Conservation (phyloP, 352 stramenopile species). For the Peronosclerospora sorghi region DNA sequence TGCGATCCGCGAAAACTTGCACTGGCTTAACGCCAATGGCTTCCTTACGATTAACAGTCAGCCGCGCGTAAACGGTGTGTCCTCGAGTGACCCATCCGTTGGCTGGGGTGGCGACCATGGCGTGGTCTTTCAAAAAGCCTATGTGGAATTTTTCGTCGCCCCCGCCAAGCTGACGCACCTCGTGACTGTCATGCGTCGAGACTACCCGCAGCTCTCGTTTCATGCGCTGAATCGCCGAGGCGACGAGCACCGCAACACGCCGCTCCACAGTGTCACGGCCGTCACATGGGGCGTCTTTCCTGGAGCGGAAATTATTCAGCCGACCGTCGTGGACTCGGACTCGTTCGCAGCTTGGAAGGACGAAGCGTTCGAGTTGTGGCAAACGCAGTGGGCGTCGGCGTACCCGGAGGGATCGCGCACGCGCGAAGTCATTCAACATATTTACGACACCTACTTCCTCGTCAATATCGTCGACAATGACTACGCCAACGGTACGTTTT, state of each 20-base stretch:
- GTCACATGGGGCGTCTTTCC: conserved; percentile 98
- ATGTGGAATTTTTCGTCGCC: conserved; percentile 96
- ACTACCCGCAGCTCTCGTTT: conserved; percentile 72
- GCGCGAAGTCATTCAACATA: conserved; percentile 57
- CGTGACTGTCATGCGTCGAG: conserved; percentile 36
- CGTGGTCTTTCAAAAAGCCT: conserved; percentile 98
- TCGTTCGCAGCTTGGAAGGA: conserved; percentile 92
- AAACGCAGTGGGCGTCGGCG: conserved; percentile 92
- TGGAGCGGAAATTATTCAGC: conserved; percentile 87
- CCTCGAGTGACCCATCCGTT: conserved; percentile 84
- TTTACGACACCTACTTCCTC: conserved; percentile 94
- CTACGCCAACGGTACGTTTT: conserved; percentile 69
- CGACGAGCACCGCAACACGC: conserved; percentile 66
- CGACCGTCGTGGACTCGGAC: conserved; percentile 95
- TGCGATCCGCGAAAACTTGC: conserved; percentile 74
- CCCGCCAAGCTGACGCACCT: conserved; percentile 66
- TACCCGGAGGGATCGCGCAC: conserved; percentile 84
- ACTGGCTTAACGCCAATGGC: conserved; percentile 78
- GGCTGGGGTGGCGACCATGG: conserved; percentile 93
- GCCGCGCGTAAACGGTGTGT: conserved; percentile 83
- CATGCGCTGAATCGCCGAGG: conserved; percentile 60
- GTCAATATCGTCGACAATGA: conserved; percentile 99
- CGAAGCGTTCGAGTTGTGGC: conserved; percentile 96
- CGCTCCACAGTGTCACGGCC: conserved; percentile 84
- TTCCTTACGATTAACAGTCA: conserved; percentile 97